Evolutionary conservation across 108 stramenopile genomes (phyloP).

Genomic region (Bacterosira constricta): DNA sequence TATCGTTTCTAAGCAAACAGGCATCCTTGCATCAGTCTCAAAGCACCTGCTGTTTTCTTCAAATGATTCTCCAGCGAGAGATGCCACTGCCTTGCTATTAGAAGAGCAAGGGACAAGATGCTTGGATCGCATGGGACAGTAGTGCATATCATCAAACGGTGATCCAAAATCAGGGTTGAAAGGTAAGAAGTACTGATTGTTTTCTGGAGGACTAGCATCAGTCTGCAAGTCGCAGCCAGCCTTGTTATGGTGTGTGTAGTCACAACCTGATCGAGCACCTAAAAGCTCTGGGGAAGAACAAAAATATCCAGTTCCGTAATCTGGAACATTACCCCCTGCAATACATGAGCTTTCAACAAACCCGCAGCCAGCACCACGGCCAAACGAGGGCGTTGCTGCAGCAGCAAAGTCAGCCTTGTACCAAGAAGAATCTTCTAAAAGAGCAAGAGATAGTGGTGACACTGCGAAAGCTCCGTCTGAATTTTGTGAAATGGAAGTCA

Average conservation of each 20-base stretch:
- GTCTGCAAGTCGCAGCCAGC: constrained; percentile 30
- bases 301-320: constrained; percentile 26
- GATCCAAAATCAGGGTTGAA: constrained; percentile 39
- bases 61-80: constrained; percentile 29
- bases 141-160: constrained; percentile 17
- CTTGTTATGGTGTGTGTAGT: constrained; percentile 29
- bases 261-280: constrained; percentile 34
- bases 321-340: constrained; percentile 54
- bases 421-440: constrained; percentile 83
- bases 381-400: constrained; percentile 61
- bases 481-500: constrained; percentile 47
- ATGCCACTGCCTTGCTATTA: constrained; percentile 8
- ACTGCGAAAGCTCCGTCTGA: constrained; percentile 34
- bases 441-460: constrained; percentile 73
- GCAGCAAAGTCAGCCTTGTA: constrained; percentile 75
- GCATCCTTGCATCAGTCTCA: constrained; percentile 22
- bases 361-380: constrained; percentile 73
- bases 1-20: constrained; percentile 38
- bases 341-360: constrained; percentile 76
- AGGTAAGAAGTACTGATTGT: constrained; percentile 31
- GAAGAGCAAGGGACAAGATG: constrained; percentile 39
- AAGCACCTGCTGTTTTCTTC: constrained; percentile 41
- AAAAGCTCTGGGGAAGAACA: constrained; percentile 20
- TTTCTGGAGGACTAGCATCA: constrained; percentile 20
- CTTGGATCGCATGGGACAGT: constrained; percentile 44